Evolutionary conservation across 108 stramenopile species (phyloP).

Genomic region (Aureococcus anophagefferens): DNA sequence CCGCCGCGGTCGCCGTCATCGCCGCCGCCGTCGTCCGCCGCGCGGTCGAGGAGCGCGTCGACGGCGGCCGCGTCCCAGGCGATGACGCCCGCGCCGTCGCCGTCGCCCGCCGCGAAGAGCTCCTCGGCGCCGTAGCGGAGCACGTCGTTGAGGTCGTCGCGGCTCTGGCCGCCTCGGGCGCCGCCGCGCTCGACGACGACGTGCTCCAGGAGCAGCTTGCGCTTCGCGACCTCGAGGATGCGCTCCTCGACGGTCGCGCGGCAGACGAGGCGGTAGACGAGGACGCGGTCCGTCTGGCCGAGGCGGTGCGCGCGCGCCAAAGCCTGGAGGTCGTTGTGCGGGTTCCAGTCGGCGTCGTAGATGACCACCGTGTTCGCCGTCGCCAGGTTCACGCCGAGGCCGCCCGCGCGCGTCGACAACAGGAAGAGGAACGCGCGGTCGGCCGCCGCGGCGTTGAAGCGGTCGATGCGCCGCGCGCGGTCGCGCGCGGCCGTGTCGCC

Average conservation of each 20-base stretch:
- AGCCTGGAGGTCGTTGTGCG: conserved; percentile 91
- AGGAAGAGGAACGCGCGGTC: conserved; percentile 44
- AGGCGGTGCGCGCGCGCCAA: conserved; percentile 94
- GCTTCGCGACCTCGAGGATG: conserved; percentile 72
- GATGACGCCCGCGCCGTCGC: conserved; percentile 20
- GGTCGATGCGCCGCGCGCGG: conserved; percentile 37
- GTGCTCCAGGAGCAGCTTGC: conserved; percentile 80
- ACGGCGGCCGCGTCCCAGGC: neutral
- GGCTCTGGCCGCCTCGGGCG: conserved; percentile 47
- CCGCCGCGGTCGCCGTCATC: no score
- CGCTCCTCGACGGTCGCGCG: conserved; percentile 83
- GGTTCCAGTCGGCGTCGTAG: conserved; percentile 98
- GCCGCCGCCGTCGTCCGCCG: neutral
- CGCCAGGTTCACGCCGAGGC: conserved; percentile 49
- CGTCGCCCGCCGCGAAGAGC: conserved; percentile 59
- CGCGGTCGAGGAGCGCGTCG: neutral
- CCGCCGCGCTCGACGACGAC: conserved; percentile 86
- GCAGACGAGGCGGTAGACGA: conserved; percentile 81
- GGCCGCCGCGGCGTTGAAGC: conserved; percentile 51
- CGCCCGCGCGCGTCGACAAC: conserved; percentile 29
- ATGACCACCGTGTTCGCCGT: conserved; percentile 91
- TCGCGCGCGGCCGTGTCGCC: conserved; percentile 28
- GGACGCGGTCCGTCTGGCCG: conserved; percentile 79
- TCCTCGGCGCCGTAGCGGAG: conserved; percentile 78
- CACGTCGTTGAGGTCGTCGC: conserved; percentile 69